A percentile compares a stretch with the other conserved stretches of the same genome.
These are phyloP conservation scores for Geosmithia putterillii DNA, from an alignment of 2,329 filamentous ascomycete genomes.

Conservation along the genomic window DNA sequence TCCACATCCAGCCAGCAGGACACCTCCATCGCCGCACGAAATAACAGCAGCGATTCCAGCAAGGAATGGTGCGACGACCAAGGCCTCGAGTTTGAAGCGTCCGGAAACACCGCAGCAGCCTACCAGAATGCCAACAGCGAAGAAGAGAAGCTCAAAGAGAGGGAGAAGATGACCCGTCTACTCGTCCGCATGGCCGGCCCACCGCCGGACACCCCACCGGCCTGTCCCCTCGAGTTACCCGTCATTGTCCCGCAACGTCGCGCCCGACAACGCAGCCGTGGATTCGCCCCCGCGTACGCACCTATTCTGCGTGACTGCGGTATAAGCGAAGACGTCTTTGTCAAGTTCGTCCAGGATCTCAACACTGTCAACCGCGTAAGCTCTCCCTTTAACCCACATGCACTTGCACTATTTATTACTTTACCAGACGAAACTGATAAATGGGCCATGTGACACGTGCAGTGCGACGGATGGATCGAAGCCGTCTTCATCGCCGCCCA, in stretches of 20 bases:
- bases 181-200: conserved; percentile 9
- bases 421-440: too few species aligned
- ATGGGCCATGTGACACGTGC: too few species aligned
- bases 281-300: conserved; percentile 25
- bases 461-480: conserved; percentile 7
- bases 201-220: conserved; percentile 2
- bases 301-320: conserved; percentile 18
- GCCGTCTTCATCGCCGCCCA: conserved; percentile 9
- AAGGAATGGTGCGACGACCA: too few species aligned
- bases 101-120: not conserved
- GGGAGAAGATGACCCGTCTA: conserved; percentile 6
- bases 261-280: conserved; percentile 18
- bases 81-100: not conserved
- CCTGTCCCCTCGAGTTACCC: conserved; percentile 13
- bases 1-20: too few species aligned
- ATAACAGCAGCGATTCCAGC: too few species aligned
- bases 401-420: too few species aligned
- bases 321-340: conserved; percentile 19
- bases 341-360: conserved; percentile 21
- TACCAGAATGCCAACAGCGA: not conserved
- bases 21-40: too few species aligned
- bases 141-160: conserved; percentile 6
- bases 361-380: conserved; percentile 10
- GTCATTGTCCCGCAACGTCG: conserved; percentile 25
- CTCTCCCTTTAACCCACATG: conserved; percentile 2